phyloP scores from a whole-genome alignment of 2,329 filamentous ascomycete genomes.

The Hortaea werneckii region DNA sequence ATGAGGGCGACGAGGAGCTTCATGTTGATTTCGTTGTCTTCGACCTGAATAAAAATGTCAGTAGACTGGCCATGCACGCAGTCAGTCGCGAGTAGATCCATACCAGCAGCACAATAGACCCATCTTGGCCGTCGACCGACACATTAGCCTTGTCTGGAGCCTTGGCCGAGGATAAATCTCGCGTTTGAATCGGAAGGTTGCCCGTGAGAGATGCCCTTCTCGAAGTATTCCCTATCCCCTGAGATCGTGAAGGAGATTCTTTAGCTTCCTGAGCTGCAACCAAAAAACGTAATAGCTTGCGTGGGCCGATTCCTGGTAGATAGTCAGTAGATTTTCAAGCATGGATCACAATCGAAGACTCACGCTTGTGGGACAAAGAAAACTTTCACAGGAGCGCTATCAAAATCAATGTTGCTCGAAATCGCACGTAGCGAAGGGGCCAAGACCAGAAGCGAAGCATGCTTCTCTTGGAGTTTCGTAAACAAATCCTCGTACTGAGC shows the following conservation, averaged over 20 bases:
- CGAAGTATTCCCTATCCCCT: no score
- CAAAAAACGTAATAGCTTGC: not conserved
- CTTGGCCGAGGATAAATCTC: no score
- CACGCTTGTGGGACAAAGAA: not conserved
- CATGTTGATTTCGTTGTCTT: not conserved
- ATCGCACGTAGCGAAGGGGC: not conserved
- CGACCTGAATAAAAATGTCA: not conserved
- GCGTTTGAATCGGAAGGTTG: no score
- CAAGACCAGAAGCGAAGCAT: not conserved
- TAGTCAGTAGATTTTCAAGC: not conserved
- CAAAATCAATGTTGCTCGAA: not conserved
- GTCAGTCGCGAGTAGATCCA: no score
- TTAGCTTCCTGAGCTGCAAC: not conserved
- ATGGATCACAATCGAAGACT: not conserved
- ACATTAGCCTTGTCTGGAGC: no score
- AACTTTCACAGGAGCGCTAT: not conserved
- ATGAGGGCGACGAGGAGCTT: conserved; percentile 14
- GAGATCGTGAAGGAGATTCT: no score
- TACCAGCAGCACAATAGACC: no score
- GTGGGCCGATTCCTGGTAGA: not conserved
- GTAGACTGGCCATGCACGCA: no score
- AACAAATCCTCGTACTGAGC: not conserved
- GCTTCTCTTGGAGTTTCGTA: not conserved
- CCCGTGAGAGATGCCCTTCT: no score
- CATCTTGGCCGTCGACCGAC: no score